Conservation (phyloP, 2,329 filamentous ascomycete genomes). For the Fusarium albidum region DNA sequence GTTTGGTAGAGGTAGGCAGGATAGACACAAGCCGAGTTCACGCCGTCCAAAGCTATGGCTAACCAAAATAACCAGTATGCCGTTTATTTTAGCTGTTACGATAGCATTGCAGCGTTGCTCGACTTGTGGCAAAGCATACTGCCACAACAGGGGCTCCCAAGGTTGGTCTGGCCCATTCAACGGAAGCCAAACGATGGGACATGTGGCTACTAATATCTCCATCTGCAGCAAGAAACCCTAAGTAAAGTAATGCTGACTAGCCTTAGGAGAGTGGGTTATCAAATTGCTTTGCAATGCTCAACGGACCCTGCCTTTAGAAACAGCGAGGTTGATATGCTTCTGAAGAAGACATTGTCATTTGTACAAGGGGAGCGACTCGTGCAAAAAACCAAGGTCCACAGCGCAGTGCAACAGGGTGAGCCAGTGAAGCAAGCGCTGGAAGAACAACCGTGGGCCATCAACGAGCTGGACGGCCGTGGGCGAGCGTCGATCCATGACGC, state of each 20-base stretch:
- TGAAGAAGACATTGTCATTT: not conserved
- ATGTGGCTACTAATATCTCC: no score
- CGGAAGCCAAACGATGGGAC: rapidly evolving
- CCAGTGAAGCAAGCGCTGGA: not conserved
- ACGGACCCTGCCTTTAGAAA: not conserved
- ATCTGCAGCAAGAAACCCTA: no score
- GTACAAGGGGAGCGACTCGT: not conserved
- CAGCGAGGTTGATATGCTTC: not conserved
- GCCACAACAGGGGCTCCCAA: conserved; percentile 8
- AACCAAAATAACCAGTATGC: rapidly evolving
- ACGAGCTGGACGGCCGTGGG: not conserved
- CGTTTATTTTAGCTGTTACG: rapidly evolving
- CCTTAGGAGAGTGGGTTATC: not conserved
- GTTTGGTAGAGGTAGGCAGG: not conserved
- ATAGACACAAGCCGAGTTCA: rapidly evolving
- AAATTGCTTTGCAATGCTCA: rapidly evolving
- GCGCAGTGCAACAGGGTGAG: not conserved
- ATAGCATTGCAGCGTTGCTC: not conserved
- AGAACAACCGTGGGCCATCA: conserved; percentile 10
- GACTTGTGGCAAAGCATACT: conserved; percentile 23
- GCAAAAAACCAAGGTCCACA: not conserved
- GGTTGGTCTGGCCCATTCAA: not conserved
- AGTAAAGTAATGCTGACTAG: no score
- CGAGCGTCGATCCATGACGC: not conserved
- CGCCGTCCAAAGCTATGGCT: rapidly evolving